Evolutionary conservation across 2,329 filamentous ascomycete genomes (phyloP).

Genomic region (Ophiostoma pallidulum): DNA sequence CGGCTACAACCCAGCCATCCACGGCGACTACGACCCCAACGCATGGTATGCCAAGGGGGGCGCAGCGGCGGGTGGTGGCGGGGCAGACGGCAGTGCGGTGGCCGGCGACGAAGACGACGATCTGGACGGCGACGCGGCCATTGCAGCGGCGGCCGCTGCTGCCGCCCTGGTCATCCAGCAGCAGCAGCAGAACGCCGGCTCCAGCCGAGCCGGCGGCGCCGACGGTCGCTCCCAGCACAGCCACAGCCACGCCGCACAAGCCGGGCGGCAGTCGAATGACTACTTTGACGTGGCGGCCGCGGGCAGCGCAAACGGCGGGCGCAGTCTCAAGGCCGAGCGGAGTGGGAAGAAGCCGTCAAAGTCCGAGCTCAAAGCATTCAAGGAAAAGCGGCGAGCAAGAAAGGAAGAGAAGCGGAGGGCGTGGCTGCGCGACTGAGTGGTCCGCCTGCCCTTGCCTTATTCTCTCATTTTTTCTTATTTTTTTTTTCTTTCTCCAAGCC

Average conservation of each 20-base stretch:
- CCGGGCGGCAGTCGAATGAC: slow-evolving; percentile 77
- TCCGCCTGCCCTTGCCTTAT: too few species aligned
- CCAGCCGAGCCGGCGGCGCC: slow-evolving; percentile 46
- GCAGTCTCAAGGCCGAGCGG: slow-evolving; percentile 84
- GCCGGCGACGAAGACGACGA: slow-evolving; percentile 17
- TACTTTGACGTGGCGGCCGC: slow-evolving; percentile 95
- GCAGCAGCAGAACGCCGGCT: too few species aligned
- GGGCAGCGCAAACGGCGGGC: slow-evolving; percentile 81
- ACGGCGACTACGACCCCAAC: slow-evolving; percentile 91
- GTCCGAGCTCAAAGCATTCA: slow-evolving; percentile 81
- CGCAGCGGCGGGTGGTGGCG: slow-evolving; percentile 17
- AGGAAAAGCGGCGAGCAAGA: slow-evolving; percentile 76
- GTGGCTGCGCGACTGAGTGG: slow-evolving; percentile 70
- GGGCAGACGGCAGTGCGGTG: slow-evolving; percentile 24
- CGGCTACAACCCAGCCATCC: slow-evolving; percentile 92
- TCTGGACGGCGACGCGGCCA: slow-evolving; percentile 25
- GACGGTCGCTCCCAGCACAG: slow-evolving; percentile 57
- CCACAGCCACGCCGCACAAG: slow-evolving; percentile 82
- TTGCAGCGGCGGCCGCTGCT: slow-evolving; percentile 5
- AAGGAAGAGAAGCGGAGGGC: slow-evolving; percentile 93
- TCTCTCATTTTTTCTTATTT: not conserved
- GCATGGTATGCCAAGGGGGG: slow-evolving; percentile 74
- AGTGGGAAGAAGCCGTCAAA: slow-evolving; percentile 75
- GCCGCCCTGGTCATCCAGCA: slow-evolving; percentile 58
- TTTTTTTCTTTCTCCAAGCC: not conserved